phyloP scores from a whole-genome alignment of 352 stramenopile species.

The Phytophthora niederhauseri region DNA sequence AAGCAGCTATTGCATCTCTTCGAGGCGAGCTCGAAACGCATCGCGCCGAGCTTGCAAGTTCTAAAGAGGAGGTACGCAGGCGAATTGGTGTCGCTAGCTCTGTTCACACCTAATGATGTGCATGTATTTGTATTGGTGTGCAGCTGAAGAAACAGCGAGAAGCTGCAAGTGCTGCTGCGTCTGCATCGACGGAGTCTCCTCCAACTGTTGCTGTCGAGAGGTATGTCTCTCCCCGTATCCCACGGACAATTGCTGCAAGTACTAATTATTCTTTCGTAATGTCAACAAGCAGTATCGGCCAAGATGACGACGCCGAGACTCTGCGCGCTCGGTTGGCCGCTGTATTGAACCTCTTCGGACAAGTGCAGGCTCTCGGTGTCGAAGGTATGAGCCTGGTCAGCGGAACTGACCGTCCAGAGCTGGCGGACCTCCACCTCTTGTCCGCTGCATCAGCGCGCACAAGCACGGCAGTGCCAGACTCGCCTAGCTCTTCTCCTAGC shows the following conservation, averaged over 20 bases:
- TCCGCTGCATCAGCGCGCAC: constrained; percentile 25
- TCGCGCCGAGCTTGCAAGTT: constrained; percentile 18
- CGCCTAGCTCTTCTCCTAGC: constrained; percentile 11
- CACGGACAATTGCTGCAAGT: no score
- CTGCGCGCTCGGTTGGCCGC: constrained; percentile 25
- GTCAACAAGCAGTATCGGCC: constrained; percentile 14
- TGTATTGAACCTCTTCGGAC: constrained; percentile 32
- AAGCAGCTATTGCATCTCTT: constrained; percentile 30
- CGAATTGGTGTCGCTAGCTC: neutral
- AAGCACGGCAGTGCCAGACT: constrained; percentile 16
- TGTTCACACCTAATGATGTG: neutral
- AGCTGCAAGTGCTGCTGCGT: neutral
- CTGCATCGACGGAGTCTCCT: constrained; percentile 5
- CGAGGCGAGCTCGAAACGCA: constrained; percentile 29
- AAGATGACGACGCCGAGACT: constrained; percentile 21
- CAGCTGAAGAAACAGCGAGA: constrained; percentile 30
- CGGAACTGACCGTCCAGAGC: constrained; percentile 12
- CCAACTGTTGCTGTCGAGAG: constrained; percentile 13
- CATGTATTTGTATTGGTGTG: neutral
- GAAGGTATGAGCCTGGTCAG: constrained; percentile 25
- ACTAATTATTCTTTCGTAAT: neutral
- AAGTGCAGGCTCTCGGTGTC: constrained; percentile 35
- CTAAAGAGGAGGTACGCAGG: constrained; percentile 28
- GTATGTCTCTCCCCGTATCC: constrained; percentile 4
- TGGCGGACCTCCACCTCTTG: constrained; percentile 33